Conservation (phyloP, 2,329 filamentous ascomycete genomes). For the Alternaria ethzedia region DNA sequence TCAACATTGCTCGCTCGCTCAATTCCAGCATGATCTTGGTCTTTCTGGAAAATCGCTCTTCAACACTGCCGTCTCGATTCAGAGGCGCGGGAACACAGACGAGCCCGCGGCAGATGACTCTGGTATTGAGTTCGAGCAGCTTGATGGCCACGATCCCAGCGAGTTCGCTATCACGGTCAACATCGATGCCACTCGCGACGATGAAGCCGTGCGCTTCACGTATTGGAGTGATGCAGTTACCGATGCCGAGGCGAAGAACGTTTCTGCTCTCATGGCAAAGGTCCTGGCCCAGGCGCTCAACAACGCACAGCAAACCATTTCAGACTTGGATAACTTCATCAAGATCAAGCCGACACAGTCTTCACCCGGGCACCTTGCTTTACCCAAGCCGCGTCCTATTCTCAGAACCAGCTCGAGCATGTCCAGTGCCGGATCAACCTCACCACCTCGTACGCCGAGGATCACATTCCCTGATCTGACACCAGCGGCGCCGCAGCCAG, state of each 20-base stretch:
- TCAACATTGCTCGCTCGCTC: slow-evolving; percentile 49
- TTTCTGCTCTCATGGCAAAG: slow-evolving; percentile 34
- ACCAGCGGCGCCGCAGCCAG: not conserved
- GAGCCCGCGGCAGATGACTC: not conserved
- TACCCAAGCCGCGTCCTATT: slow-evolving; percentile 8
- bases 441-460: slow-evolving; percentile 23
- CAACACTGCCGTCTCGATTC: slow-evolving; percentile 55
- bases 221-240: slow-evolving; percentile 44
- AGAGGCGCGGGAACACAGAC: slow-evolving; percentile 29
- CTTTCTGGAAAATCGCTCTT: slow-evolving; percentile 50
- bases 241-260: slow-evolving; percentile 34
- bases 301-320: slow-evolving; percentile 32
- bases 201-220: slow-evolving; percentile 37
- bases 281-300: slow-evolving; percentile 30
- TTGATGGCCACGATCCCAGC: slow-evolving; percentile 41
- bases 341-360: slow-evolving; percentile 15
- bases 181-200: slow-evolving; percentile 38
- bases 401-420: slow-evolving; percentile 7
- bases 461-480: slow-evolving; percentile 17
- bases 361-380: not conserved
- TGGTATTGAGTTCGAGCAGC: slow-evolving; percentile 35
- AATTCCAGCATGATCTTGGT: slow-evolving; percentile 55
- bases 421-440: slow-evolving; percentile 14
- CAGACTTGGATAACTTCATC: slow-evolving; percentile 30
- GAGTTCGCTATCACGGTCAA: slow-evolving; percentile 45